Evolutionary conservation across 257 asterid species (phyloP).

Genomic region (Rehmannia glutinosa): DNA sequence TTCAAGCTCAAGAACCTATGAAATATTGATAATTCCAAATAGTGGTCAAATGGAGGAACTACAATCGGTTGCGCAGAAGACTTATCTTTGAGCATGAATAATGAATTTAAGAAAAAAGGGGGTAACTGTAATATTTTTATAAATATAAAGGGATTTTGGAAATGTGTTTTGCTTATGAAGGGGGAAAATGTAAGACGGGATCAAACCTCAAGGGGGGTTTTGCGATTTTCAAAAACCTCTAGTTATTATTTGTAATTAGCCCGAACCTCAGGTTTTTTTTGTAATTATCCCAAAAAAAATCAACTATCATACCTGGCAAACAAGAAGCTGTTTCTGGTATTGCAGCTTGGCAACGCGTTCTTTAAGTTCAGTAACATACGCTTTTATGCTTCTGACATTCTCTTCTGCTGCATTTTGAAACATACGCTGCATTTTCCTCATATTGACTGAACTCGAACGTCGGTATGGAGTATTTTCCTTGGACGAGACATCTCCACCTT

Average conservation of each 20-base stretch:
- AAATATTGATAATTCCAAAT: not conserved
- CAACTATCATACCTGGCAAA: constrained; percentile 67
- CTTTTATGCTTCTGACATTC: constrained; percentile 90
- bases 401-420: constrained; percentile 98
- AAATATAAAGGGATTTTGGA: too few species aligned
- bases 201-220: too few species aligned
- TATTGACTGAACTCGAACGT: constrained; percentile 91
- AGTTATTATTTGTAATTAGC: too few species aligned
- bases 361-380: constrained; percentile 90
- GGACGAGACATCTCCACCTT: constrained; percentile 74
- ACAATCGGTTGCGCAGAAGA: too few species aligned
- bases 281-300: not conserved
- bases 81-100: too few species aligned
- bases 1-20: constrained; percentile 89
- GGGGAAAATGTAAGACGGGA: too few species aligned
- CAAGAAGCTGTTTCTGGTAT: constrained; percentile 95
- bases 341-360: constrained; percentile 98
- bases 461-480: constrained; percentile 88
- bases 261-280: too few species aligned
- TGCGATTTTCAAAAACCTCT: too few species aligned
- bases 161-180: too few species aligned
- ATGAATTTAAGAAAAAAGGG: too few species aligned
- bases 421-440: constrained; percentile 97
- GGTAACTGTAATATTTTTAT: too few species aligned
- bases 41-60: not conserved